Base-by-base conservation (phyloP, 192 early-diverging fungal genomes). In the Coemansia sp. region DNA sequence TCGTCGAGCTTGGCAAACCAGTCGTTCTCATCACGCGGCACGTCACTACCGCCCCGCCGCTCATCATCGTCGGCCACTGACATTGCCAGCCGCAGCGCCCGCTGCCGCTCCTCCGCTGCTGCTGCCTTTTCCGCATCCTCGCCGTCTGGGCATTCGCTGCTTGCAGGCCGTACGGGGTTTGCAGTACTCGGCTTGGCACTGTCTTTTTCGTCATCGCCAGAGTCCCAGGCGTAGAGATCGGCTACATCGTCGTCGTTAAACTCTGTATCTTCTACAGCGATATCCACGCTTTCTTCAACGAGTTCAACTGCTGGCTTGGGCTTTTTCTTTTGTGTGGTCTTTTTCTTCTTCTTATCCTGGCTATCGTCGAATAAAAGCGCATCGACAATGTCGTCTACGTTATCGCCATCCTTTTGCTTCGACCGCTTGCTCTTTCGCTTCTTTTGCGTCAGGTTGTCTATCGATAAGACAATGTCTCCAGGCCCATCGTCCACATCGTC, bases 211-310 rank as follows among this genome's bases (percentile, higher is more conserved):
- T 73, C 70, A 12, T 61, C 70, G 24, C 29, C 47, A 7, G 50
- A 64, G 29, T 74, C 75, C 80, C 80, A 82, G 3, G 72, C 72
- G 36, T 82, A 82, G 40, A 82, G 64, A 36, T 82, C 80, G 2
- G 72, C 75, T 40, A 82, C 69, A 11, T 78, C 72, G 55, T 78
- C 75, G 63, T 69, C 68, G 34, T 71, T 49, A 12, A 49, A 68
- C 41, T 58, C 39, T 33, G 40, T 10, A 13, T 18, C 52, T 29
- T 33, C 31, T 10, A 2, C 31, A 18, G 29, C 63, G 24, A 29
- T 20, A 8, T 38, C 64, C 24, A 43, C 31, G 11, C 13, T 22
- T 1, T 33, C 58, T 64, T n/a, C 22, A 8, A 22, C 46, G 38
- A 11, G 34, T 33, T 52, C 58, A 18, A 49, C 66, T 24, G 60